Percentiles rank a stretch among this genome's conserved stretches.
Evolutionary conservation across 495 filamentous ascomycete genomes (phyloP).

Genomic region (Staphylotrichum longicolle): DNA sequence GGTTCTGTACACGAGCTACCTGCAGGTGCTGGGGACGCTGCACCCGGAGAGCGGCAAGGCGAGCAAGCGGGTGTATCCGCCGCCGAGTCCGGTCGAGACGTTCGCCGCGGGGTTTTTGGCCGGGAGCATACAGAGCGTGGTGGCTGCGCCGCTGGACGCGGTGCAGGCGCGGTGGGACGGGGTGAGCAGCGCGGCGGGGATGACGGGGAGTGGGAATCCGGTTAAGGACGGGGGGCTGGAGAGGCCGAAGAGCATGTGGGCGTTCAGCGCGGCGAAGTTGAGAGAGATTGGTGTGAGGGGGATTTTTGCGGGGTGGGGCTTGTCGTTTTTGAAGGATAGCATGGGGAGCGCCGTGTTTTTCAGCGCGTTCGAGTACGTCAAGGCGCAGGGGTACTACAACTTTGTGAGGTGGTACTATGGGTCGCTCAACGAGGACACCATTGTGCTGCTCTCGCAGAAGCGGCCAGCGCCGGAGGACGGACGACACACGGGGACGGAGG

Average conservation of each 20-base stretch:
- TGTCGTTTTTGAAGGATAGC: slow-evolving; percentile 78
- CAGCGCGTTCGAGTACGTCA: slow-evolving; percentile 79
- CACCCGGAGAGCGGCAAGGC: slow-evolving; percentile 70
- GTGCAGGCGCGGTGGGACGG: slow-evolving; percentile 74
- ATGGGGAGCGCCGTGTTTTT: slow-evolving; percentile 84
- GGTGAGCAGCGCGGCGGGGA: slow-evolving; percentile 21
- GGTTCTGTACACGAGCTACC: slow-evolving; percentile 82
- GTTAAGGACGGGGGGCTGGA: slow-evolving; percentile 45
- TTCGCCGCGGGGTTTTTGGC: slow-evolving; percentile 77
- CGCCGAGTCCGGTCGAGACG: slow-evolving; percentile 61
- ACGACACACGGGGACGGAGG: slow-evolving; percentile 9
- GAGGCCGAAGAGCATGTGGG: slow-evolving; percentile 74
- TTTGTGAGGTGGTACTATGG: slow-evolving; percentile 80
- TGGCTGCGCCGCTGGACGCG: slow-evolving; percentile 87
- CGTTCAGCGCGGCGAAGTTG: slow-evolving; percentile 70
- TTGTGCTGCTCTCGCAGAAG: slow-evolving; percentile 43
- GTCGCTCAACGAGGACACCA: slow-evolving; percentile 45
- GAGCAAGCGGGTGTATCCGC: slow-evolving; percentile 70
- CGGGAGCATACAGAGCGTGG: slow-evolving; percentile 71
- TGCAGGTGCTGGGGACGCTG: slow-evolving; percentile 70
- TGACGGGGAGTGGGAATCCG: slow-evolving; percentile 30
- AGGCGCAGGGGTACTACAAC: slow-evolving; percentile 78
- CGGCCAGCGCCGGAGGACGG: slow-evolving; percentile 30
- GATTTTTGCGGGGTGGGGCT: slow-evolving; percentile 76
- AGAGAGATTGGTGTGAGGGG: slow-evolving; percentile 75